Conservation (phyloP, 495 filamentous ascomycete species). For the Cetradonia linearis region DNA sequence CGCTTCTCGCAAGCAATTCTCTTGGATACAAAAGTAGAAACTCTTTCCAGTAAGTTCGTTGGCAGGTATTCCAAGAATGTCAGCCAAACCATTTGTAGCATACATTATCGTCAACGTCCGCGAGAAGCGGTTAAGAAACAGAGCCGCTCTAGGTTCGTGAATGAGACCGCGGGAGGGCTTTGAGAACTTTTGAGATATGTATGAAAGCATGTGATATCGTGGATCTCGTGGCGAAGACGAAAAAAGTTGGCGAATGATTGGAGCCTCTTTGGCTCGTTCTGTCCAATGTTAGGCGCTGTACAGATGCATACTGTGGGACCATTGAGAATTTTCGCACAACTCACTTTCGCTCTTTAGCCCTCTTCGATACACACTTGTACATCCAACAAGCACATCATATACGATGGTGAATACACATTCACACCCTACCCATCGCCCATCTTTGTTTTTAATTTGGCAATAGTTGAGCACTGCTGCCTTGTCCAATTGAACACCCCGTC, state of each 20-base stretch:
- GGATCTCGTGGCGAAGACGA: conserved; percentile 74
- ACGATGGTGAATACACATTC: conserved; percentile 87
- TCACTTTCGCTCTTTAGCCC: conserved; percentile 66
- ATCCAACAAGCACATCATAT: conserved; percentile 76
- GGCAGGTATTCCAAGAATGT: conserved; percentile 59
- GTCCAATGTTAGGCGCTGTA: background rate
- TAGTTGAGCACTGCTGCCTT: conserved; percentile 81
- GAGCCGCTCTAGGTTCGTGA: conserved; percentile 71
- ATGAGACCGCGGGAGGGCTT: conserved; percentile 46
- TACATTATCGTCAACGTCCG: conserved; percentile 79
- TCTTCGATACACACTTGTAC: conserved; percentile 66
- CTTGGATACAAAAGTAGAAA: conserved; percentile 73
- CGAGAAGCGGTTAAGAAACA: conserved; percentile 83
- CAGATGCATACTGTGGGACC: too few relatives aligned
- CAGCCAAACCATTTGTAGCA: conserved; percentile 61
- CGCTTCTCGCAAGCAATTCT: conserved; percentile 64
- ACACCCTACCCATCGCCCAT: conserved; percentile 68
- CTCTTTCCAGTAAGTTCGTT: conserved; percentile 58
- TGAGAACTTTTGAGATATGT: conserved; percentile 72
- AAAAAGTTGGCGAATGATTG: conserved; percentile 67
- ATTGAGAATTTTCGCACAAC: conserved; percentile 25
- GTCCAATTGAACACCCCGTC: conserved; percentile 63
- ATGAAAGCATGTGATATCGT: conserved; percentile 82
- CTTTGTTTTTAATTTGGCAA: conserved; percentile 55
- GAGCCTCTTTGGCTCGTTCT: conserved; percentile 75